Evolutionary conservation across 805 yeast genomes (phyloP).

Genomic region (Millerozyma miso): DNA sequence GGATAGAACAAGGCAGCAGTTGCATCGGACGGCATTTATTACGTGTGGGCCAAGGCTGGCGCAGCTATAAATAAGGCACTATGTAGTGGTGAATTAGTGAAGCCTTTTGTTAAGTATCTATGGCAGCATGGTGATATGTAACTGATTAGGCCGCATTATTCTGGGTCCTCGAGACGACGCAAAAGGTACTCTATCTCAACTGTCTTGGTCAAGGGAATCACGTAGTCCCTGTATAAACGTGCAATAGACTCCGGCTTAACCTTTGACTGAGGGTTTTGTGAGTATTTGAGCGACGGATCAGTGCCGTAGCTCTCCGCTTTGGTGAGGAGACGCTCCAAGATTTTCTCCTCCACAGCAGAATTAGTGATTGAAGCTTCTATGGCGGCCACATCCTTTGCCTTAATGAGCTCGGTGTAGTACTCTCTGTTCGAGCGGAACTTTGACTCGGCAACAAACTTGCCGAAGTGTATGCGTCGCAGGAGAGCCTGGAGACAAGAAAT

Average conservation of each 20-base stretch:
- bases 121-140: too few species aligned
- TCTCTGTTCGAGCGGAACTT: constrained; percentile 71
- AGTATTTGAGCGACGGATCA: constrained; percentile 74
- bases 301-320: constrained; percentile 87
- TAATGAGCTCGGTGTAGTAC: constrained; percentile 59
- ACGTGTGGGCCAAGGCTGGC: too few species aligned
- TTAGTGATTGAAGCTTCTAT: constrained; percentile 83
- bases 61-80: neutral
- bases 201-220: constrained; percentile 90
- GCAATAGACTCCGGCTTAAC: constrained; percentile 82
- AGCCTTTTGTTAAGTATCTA: too few species aligned
- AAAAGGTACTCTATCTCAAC: constrained; percentile 91
- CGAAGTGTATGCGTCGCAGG: constrained; percentile 92
- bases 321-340: constrained; percentile 67
- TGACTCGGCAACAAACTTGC: constrained; percentile 96
- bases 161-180: constrained; percentile 65
- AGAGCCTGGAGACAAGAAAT: constrained; percentile 84
- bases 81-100: neutral
- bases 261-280: constrained; percentile 65
- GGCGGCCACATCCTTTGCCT: constrained; percentile 61
- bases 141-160: too few species aligned
- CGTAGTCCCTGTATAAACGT: constrained; percentile 76
- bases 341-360: constrained; percentile 77
- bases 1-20: too few species aligned
- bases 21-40: too few species aligned